Base-by-base conservation (phyloP, 495 filamentous ascomycete species). In the Aspergillus ostianus region DNA sequence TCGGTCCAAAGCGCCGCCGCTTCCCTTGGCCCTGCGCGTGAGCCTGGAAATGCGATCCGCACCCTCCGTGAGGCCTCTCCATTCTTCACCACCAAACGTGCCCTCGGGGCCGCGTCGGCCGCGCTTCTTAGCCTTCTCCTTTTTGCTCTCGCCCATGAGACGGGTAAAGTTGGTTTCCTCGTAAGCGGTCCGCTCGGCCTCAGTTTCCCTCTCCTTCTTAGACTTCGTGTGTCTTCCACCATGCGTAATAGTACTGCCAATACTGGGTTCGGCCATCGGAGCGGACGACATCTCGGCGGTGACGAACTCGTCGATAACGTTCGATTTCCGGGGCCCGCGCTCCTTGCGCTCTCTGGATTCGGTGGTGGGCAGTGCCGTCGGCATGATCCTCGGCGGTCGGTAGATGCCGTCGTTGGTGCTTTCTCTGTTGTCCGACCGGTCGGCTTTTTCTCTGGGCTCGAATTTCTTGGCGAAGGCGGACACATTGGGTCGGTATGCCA, bases 141-240 rank as follows among this genome's bases (percentile, higher is more conserved):
- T 91, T 82, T 92, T 93, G 70, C 85, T 88, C 66, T 87, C 82
- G 70, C 85, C 87, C 18, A 91, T 91, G 66, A 97, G 78, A 55
- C 93, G 83, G 20, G 91, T 84, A 67, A 95, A 92, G 75, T 97
- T 93, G 59, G 75, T 80, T 76, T 97, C 92, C 77, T 97, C 92
- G 71, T 94, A 97, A 26, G 85, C 81, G 46, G 77, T 80, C 47
- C 87, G 77, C 67, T 93, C 91, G 4, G 80, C 79, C 73, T 96
- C 93, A 32, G 82, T 83, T 49, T 82, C 79, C 26, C 85, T 82
- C 65, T 93, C 89, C 20, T 82, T 79, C 21, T 83, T 81, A 2
- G 87, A 87, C 79, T 92, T 91, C 57, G 82, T 82, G 58, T 85
- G 85, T 56, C 92, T 82, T 20, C 93, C 92, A 55, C 85, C 83